Conservation (phyloP, 179 eudicot genomes). For the Beta macrorhiza region DNA sequence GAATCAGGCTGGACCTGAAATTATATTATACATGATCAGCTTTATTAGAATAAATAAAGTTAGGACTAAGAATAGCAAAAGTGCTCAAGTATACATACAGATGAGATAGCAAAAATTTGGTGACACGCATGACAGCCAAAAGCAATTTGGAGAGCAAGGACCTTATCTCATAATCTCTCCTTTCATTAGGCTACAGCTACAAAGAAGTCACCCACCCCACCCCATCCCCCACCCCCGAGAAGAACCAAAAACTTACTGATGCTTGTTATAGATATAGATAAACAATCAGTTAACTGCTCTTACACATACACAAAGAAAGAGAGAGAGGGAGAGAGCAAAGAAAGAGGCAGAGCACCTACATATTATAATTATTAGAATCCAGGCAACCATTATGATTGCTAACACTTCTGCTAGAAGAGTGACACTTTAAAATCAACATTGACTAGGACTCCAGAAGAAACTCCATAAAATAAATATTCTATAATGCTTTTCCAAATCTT, state of each 20-base stretch:
- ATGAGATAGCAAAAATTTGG: not conserved
- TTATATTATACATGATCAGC: not conserved
- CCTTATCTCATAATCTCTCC: not conserved
- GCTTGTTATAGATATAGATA: not conserved
- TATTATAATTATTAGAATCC: not conserved
- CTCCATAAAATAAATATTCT: not conserved
- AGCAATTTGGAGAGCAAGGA: not conserved
- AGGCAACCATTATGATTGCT: not conserved
- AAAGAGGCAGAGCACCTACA: not conserved
- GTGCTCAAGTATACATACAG: not conserved
- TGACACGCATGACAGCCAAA: not conserved
- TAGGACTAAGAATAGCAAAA: not conserved
- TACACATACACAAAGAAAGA: not conserved
- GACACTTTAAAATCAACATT: not conserved
- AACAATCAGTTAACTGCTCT: not conserved
- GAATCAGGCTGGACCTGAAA: not conserved
- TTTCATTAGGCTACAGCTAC: not conserved
- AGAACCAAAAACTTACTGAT: not conserved
- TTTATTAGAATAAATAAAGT: not conserved
- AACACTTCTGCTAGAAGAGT: not conserved
- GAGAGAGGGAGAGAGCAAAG: not conserved
- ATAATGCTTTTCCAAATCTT: not conserved
- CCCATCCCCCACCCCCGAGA: not conserved
- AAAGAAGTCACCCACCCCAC: not conserved
- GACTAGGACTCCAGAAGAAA: not conserved